phyloP scores from a whole-genome alignment of 2,329 filamentous ascomycete species.

The Botrytis deweyae region DNA sequence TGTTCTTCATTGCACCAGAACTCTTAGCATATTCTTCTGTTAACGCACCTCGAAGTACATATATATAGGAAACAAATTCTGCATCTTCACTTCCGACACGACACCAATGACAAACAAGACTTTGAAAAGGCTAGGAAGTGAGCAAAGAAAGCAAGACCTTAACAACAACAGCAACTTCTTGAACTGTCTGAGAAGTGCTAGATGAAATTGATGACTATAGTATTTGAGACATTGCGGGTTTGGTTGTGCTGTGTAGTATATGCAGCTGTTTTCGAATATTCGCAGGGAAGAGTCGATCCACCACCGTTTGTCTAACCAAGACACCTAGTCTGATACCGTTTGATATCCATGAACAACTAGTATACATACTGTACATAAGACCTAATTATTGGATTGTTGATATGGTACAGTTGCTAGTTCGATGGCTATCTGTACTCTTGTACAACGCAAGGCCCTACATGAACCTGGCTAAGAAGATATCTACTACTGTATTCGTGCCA shows the following conservation, averaged over 20 bases:
- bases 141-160: neutral
- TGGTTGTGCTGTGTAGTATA: neutral
- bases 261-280: neutral
- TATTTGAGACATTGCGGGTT: neutral
- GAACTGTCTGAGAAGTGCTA: neutral
- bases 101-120: neutral
- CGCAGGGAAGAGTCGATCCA: neutral
- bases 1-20: too few relatives aligned
- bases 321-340: neutral
- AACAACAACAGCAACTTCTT: neutral
- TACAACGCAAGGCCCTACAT: slow-evolving; percentile 9
- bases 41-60: neutral
- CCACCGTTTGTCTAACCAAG: neutral
- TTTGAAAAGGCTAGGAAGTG: neutral
- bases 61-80: neutral
- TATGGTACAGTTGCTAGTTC: neutral
- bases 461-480: slow-evolving; percentile 1
- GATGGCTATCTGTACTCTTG: neutral
- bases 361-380: neutral
- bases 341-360: neutral
- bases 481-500: slow-evolving; percentile 14
- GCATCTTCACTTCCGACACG: neutral
- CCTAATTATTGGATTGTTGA: neutral
- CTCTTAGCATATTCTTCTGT: too few relatives aligned
- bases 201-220: neutral